phyloP scores from a whole-genome alignment of 441 rosid species.

The Melastoma candidum region DNA sequence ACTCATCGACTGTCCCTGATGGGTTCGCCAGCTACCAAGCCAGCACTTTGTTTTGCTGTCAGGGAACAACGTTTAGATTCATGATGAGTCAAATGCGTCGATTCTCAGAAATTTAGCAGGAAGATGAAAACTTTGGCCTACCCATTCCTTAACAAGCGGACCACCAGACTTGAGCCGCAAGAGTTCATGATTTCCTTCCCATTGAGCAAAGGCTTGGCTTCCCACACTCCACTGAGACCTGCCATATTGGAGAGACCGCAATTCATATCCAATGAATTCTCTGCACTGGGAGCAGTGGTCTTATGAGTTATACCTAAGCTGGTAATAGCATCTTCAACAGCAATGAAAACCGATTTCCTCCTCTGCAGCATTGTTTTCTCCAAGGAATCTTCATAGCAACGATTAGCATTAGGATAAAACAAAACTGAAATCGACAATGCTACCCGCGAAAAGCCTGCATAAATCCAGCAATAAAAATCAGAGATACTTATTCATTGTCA shows the following conservation, averaged over 20 bases:
- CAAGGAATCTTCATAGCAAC: conserved; percentile 27
- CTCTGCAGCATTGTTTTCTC: conserved; percentile 36
- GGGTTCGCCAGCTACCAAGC: conserved; percentile 89
- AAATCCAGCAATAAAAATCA: neutral
- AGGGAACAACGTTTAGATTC: conserved; percentile 3
- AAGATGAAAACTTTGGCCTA: conserved; percentile 22
- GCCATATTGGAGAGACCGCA: conserved; percentile 11
- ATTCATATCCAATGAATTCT: neutral
- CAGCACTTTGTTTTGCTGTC: conserved; percentile 66
- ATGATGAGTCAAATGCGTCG: neutral
- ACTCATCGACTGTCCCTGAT: conserved; percentile 60
- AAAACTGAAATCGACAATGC: conserved; percentile 58
- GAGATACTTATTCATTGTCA: no score
- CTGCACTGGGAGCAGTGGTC: neutral
- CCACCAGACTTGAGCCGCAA: conserved; percentile 75
- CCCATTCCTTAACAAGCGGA: conserved; percentile 82
- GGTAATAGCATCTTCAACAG: conserved; percentile 41
- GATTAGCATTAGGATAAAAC: conserved; percentile 32
- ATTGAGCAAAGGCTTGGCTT: conserved; percentile 64
- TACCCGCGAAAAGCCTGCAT: conserved; percentile 76
- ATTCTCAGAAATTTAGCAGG: neutral
- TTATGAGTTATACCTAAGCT: conserved; percentile 37
- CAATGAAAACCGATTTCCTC: conserved; percentile 41
- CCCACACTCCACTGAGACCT: conserved; percentile 83
- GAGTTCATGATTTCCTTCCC: conserved; percentile 74